Evolutionary conservation across 2,329 filamentous ascomycete genomes (phyloP).

Genomic region (Triangularia verruculosa): DNA sequence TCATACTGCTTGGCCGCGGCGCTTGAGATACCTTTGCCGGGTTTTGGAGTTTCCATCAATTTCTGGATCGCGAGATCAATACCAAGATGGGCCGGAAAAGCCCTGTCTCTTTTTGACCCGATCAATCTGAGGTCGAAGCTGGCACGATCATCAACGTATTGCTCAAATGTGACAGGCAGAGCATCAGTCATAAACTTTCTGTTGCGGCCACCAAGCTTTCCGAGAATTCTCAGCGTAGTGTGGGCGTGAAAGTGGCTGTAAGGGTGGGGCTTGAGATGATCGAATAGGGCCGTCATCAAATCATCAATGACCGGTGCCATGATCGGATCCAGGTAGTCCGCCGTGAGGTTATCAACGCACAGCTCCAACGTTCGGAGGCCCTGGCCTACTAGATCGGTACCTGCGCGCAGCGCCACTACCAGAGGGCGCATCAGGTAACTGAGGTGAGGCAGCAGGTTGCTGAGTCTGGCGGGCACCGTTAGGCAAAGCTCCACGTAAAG

Average conservation of each 20-base stretch:
- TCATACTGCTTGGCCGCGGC: constrained; percentile 60
- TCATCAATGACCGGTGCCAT: constrained; percentile 99
- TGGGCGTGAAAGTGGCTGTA: constrained; percentile 98
- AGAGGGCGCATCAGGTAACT: constrained; percentile 96
- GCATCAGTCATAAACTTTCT: constrained; percentile 92
- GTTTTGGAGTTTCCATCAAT: constrained; percentile 75
- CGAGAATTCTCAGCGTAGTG: constrained; percentile 94
- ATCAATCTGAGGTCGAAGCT: constrained; percentile 88
- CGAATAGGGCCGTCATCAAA: constrained; percentile 95
- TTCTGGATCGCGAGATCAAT: constrained; percentile 87
- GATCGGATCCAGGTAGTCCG: constrained; percentile 96
- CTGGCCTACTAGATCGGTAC: constrained; percentile 91
- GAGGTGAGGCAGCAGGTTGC: constrained; percentile 90
- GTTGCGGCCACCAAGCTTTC: constrained; percentile 93
- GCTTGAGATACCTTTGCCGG: constrained; percentile 41
- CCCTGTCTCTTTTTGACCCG: constrained; percentile 82
- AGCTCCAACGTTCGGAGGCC: constrained; percentile 90
- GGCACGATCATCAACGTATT: constrained; percentile 80
- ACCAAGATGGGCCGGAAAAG: constrained; percentile 83
- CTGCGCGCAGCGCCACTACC: constrained; percentile 89
- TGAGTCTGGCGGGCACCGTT: constrained; percentile 90
- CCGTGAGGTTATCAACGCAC: constrained; percentile 96
- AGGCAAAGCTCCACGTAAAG: constrained; percentile 96
- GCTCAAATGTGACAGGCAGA: constrained; percentile 76
- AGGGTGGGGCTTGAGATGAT: constrained; percentile 87